A percentile compares a stretch with the other conserved stretches of the same genome.
Conservation (phyloP, 306 rosid genomes). For the Fragaria vesca region DNA sequence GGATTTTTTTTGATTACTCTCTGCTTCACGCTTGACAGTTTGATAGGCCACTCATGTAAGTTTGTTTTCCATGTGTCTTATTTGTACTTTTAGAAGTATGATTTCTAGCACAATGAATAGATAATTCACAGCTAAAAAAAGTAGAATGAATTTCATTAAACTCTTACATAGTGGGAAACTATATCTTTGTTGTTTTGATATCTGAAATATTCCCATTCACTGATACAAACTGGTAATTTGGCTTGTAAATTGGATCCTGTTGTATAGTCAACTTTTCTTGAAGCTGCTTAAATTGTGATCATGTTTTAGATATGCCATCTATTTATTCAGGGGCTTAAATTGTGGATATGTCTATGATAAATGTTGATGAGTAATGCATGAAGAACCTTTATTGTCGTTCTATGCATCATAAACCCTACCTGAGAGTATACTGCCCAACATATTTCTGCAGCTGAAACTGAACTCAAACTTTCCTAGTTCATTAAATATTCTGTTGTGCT, state of each 20-base stretch:
- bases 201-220: background rate
- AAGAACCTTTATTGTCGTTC: background rate
- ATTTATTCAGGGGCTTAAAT: background rate
- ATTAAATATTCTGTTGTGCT: background rate
- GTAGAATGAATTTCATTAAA: conserved; percentile 18
- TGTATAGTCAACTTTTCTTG: background rate
- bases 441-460: background rate
- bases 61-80: conserved; percentile 14
- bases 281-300: background rate
- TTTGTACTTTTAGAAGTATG: conserved; percentile 6
- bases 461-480: background rate
- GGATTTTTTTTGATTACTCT: conserved; percentile 38
- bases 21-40: conserved; percentile 36
- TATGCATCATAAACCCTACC: background rate
- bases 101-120: conserved; percentile 18
- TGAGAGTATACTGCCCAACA: background rate
- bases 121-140: conserved; percentile 8
- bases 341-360: background rate
- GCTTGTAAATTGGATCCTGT: background rate
- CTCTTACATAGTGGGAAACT: background rate
- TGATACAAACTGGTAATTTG: background rate
- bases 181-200: conserved; percentile 9
- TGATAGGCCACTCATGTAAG: conserved; percentile 42
- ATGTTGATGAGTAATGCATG: background rate
- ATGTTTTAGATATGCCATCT: background rate